A percentile compares a stretch with the other conserved stretches of the same genome.
These are phyloP conservation scores for Naganishia liquefaciens DNA, from an alignment of 1,284 basidiomycete species.

Conservation along the genomic window DNA sequence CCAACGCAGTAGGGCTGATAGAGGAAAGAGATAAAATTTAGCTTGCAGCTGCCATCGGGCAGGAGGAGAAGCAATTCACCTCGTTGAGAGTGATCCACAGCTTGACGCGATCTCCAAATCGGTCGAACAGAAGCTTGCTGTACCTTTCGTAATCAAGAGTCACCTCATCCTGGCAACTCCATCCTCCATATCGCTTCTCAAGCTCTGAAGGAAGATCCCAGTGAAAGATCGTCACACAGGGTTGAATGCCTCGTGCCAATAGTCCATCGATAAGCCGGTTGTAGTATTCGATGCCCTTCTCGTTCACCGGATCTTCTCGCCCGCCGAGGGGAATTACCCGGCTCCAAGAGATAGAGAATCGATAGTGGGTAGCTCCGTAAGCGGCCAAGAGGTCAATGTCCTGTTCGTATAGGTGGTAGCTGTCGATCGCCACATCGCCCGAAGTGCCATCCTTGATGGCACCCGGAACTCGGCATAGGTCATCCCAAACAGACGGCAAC, in stretches of 20 bases:
- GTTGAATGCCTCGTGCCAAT: conserved; percentile 57
- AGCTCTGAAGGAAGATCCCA: conserved; percentile 72
- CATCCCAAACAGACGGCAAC: conserved; percentile 57
- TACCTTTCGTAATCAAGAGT: conserved; percentile 66
- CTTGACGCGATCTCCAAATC: conserved; percentile 71
- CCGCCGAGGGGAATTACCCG: conserved; percentile 65
- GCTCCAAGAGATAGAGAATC: conserved; percentile 70
- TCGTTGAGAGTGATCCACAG: conserved; percentile 61
- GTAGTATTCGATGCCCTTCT: conserved; percentile 67
- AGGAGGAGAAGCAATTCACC: conserved; percentile 28
- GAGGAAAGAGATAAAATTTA: too few species aligned
- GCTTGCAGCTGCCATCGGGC: not conserved
- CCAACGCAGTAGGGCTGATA: conserved; percentile 29
- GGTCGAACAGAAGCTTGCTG: conserved; percentile 67
- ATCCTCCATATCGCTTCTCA: conserved; percentile 69
- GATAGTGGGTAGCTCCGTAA: conserved; percentile 61
- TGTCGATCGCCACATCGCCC: conserved; percentile 38
- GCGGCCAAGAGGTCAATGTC: conserved; percentile 65
- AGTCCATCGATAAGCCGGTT: conserved; percentile 62
- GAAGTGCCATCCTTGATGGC: conserved; percentile 62
- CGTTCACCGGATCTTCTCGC: conserved; percentile 65
- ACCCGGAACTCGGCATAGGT: conserved; percentile 64
- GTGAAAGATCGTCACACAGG: conserved; percentile 43
- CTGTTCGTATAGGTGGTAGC: conserved; percentile 61
- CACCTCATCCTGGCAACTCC: conserved; percentile 49